Evolutionary conservation across 805 yeast genomes (phyloP).

Genomic region (Candida vaughaniae): DNA sequence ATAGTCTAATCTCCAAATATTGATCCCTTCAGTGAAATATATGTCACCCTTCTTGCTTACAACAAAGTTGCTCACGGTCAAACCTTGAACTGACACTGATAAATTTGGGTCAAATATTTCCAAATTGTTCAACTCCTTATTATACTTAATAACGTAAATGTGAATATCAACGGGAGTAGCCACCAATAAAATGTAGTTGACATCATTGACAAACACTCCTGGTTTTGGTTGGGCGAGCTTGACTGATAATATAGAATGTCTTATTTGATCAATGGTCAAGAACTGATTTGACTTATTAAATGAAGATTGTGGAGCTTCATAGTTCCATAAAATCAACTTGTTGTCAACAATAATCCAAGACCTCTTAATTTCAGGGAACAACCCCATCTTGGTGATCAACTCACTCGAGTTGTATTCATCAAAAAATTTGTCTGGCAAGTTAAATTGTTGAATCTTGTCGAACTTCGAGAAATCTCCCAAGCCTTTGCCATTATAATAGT

Average conservation of each 20-base stretch:
- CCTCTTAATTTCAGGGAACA: constrained; percentile 74
- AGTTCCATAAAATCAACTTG: constrained; percentile 83
- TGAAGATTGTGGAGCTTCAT: constrained; percentile 52
- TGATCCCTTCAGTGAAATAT: constrained; percentile 74
- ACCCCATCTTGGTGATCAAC: constrained; percentile 73
- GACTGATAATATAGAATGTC: constrained; percentile 74
- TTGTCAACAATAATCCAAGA: constrained; percentile 87
- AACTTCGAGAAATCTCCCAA: constrained; percentile 67
- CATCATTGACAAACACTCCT: constrained; percentile 75
- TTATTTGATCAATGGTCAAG: constrained; percentile 78
- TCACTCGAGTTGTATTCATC: constrained; percentile 69
- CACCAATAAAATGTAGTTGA: constrained; percentile 69
- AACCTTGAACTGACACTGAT: constrained; percentile 75
- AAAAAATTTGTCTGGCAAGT: constrained; percentile 78
- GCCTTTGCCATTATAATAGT: constrained; percentile 50
- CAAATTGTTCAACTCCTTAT: constrained; percentile 42
- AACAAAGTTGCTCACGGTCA: constrained; percentile 63
- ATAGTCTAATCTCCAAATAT: constrained; percentile 87
- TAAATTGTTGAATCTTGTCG: constrained; percentile 63
- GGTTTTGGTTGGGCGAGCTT: constrained; percentile 78
- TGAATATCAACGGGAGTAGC: constrained; percentile 80
- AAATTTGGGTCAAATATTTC: constrained; percentile 81
- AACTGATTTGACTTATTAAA: constrained; percentile 51
- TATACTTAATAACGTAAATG: constrained; percentile 68
- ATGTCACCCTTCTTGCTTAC: constrained; percentile 67